Conservation (phyloP, 768 basidiomycete genomes). For the Kwoniella botswanensis region DNA sequence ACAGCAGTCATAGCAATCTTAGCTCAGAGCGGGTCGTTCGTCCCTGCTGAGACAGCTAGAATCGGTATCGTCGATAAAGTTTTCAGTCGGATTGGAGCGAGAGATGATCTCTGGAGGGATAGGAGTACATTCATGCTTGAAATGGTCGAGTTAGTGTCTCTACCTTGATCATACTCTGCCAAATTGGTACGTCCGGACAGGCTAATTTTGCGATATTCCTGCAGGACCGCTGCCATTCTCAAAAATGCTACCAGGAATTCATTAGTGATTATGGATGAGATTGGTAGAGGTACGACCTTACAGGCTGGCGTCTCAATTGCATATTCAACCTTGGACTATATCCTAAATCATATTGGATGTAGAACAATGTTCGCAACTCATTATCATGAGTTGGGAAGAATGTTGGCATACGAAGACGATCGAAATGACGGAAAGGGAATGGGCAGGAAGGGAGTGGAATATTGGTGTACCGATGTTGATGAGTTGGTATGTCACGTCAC, state of each 20-base stretch:
- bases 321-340: constrained; percentile 83
- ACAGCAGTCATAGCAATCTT: constrained; percentile 86
- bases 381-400: constrained; percentile 88
- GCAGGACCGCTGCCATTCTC: constrained; percentile 90
- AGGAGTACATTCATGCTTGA: constrained; percentile 87
- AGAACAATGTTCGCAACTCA: constrained; percentile 97
- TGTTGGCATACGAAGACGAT: constrained; percentile 64
- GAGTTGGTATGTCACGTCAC: constrained; percentile 67
- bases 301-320: constrained; percentile 92
- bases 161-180: no score
- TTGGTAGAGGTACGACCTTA: constrained; percentile 93
- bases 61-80: constrained; percentile 88
- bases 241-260: constrained; percentile 79
- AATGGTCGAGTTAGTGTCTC: constrained; percentile 56
- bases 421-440: not conserved
- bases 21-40: constrained; percentile 90
- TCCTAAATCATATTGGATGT: constrained; percentile 73
- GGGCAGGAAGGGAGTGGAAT: constrained; percentile 65
- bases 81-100: constrained; percentile 92
- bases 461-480: constrained; percentile 87
- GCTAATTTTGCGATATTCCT: constrained; percentile 18
- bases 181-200: no score
- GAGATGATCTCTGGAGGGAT: constrained; percentile 91
- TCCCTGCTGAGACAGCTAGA: constrained; percentile 80
- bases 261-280: constrained; percentile 99